Evolutionary conservation across 2,329 filamentous ascomycete genomes (phyloP), one percentile per base, ranked within the genome.

Genomic region (Aspergillus neotritici): DNA sequence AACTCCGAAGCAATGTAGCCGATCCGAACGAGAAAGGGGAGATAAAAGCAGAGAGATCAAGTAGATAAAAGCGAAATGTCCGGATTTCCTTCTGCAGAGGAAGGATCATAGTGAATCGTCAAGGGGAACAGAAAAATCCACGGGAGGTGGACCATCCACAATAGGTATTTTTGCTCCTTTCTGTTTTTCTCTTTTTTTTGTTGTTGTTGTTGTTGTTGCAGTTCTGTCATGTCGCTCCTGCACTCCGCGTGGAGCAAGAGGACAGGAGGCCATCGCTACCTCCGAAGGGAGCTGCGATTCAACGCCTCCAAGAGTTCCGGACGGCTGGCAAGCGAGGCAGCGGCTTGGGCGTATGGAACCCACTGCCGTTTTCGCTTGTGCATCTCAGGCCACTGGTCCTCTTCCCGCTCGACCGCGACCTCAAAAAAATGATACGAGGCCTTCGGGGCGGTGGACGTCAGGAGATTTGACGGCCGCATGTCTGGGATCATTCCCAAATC

Each of bases 261-360:
- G 28, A 29, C 39, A 33, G 40, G 38, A 41, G 28, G 48, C 48
- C 34, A 47, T 44, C 42, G 43, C 53, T 65, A 66, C 41, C 65
- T 71, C 61, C 80, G 78, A 67, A 89, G 76, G 41, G 84, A 85
- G 63, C 87, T 94, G 59, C 86, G 78, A 61, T 86, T 84, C 49
- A 98, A 74, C 25, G 93, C 93, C 65, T 94, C 87, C 52, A 91
- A 73, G 46, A 98, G 75, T 74, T 97, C 93, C 2, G 91, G 91
- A 44, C 93, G 79, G 48, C 80, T 78, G 53, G 80, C 77, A 58
- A 98, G 73, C 37, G 83, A 82, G 54, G 86, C 81, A 52, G 80
- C 80, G n/a, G 93, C 93, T 66, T 94, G 81, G 39, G 77, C 70
- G 64, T 87, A 96, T 40, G 82, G 84, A 66, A 95, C 88, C 93